Conservation (phyloP, 2,329 filamentous ascomycete species). For the Tolypocladium paradoxum region DNA sequence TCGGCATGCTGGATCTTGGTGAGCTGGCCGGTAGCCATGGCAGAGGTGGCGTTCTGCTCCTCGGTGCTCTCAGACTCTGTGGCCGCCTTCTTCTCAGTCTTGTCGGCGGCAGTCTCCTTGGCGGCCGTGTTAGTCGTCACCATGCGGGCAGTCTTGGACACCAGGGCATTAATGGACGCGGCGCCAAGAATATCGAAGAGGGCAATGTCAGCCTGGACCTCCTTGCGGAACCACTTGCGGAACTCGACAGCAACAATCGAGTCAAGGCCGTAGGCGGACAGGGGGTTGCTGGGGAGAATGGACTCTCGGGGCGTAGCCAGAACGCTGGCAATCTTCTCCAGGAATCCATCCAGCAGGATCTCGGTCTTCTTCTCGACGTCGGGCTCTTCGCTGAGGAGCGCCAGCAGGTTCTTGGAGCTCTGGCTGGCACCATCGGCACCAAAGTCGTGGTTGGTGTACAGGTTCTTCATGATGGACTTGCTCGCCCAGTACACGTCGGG, state of each 20-base stretch:
- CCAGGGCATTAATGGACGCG: slow-evolving; percentile 10
- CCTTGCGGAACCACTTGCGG: slow-evolving; percentile 11
- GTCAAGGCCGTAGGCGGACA: slow-evolving; percentile 12
- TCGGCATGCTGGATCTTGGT: slow-evolving; percentile 5
- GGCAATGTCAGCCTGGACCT: slow-evolving; percentile 10
- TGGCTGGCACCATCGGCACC: slow-evolving; percentile 5
- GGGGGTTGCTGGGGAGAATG: slow-evolving; percentile 6
- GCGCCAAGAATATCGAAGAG: slow-evolving; percentile 12
- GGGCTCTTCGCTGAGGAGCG: slow-evolving; percentile 3
- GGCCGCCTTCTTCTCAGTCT: slow-evolving; percentile 7
- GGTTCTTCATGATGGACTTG: slow-evolving; percentile 12
- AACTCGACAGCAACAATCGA: slow-evolving; percentile 13
- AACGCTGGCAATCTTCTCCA: slow-evolving; percentile 9
- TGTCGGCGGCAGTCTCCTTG: slow-evolving; percentile 7
- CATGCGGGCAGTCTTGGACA: slow-evolving; percentile 12
- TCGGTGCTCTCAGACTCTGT: slow-evolving; percentile 4
- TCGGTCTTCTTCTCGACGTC: slow-evolving; percentile 5
- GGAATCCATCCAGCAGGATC: slow-evolving; percentile 8
- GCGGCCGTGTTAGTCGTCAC: slow-evolving; percentile 5
- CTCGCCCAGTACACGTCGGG: slow-evolving; percentile 12
- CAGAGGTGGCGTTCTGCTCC: slow-evolving; percentile 5
- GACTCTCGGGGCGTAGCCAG: slow-evolving; percentile 6
- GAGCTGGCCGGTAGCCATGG: slow-evolving; percentile 12
- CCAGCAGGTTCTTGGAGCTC: slow-evolving; percentile 10
- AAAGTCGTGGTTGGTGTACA: slow-evolving; percentile 13